Base-by-base conservation (phyloP, 208 protist genomes). In the Borovskyia barvae region DNA sequence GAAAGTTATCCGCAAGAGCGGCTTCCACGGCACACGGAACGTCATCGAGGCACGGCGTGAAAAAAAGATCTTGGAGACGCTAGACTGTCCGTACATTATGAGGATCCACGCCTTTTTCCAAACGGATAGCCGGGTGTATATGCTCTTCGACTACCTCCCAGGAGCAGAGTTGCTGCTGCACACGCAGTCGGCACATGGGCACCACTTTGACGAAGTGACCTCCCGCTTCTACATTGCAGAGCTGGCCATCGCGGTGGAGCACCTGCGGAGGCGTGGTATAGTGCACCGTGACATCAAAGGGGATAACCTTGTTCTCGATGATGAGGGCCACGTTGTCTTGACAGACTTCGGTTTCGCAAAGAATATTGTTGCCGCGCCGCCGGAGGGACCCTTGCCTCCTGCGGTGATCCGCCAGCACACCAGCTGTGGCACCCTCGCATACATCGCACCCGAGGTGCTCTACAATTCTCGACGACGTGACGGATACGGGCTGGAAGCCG, bases 81-180 rank as follows among this genome's bases (percentile, higher is more conserved):
- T 94, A 4, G 62, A 85, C 48, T 91, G 86, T 50, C 93, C 90
- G 8, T 96, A 90, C 65, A 95, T 96, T 41, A 87, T 95, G 67
- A 75, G 73, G 32, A 57, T 96, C 14, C 82, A 96, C 66, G 59
- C 59, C 19, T 68, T 75, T 37, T 97, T 96, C 69, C 87, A 93
- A 52, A 93, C 87, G 8, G 83, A 89, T 50, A 73, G 72, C 14
- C 77, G 90, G 41, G 69, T 96, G 2, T 97, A 95, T 68, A 52
- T 97, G 36, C 47, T 97, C 19, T 71, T 98, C 7, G 93, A 98
- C 64, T 98, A 91, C 59, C 72, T 97, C 2, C 77, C 94, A 5
- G 96, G 96, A 7, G 94, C 94, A 28, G 94, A 98, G 60, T 77
- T 98, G n/a, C 94, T 97, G 46, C 79, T 78, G 52, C 94, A 97